A percentile compares a stretch with the other conserved stretches of the same genome.
These are phyloP conservation scores for Aspergillus nomiae DNA, from an alignment of 2,329 filamentous ascomycete genomes.

Conservation along the genomic window DNA sequence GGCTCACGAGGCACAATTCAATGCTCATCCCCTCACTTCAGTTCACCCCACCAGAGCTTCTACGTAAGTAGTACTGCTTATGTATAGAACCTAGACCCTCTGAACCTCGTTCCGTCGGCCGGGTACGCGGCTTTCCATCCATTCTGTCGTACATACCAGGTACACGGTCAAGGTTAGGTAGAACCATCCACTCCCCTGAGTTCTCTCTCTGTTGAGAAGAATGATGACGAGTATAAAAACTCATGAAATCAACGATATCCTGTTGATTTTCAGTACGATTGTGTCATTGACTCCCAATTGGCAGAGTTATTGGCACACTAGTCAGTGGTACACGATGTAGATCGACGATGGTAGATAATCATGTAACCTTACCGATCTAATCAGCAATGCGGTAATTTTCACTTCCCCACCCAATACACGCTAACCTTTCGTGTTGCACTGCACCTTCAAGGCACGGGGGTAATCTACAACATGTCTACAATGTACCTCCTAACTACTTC, in stretches of 20 bases:
- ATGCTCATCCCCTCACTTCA: slow-evolving; percentile 1
- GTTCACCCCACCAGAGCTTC: not conserved
- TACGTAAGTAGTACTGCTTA: not conserved
- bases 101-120: not conserved
- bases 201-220: not conserved
- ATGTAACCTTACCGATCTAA: not conserved
- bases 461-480: too few relatives aligned
- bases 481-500: not conserved
- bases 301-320: not conserved
- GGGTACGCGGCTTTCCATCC: not conserved
- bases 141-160: not conserved
- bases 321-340: not conserved
- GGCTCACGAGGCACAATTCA: slow-evolving; percentile 1
- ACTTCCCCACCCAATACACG: not conserved
- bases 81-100: not conserved
- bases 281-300: not conserved
- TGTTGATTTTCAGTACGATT: not conserved
- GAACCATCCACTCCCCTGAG: not conserved
- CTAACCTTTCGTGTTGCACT: not conserved
- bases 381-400: not conserved
- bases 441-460: too few relatives aligned
- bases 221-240: not conserved
- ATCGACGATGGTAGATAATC: not conserved
- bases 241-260: not conserved
- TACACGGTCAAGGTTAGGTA: not conserved